phyloP scores from a whole-genome alignment of 2,329 filamentous ascomycete genomes.

The Botryotinia globosa region DNA sequence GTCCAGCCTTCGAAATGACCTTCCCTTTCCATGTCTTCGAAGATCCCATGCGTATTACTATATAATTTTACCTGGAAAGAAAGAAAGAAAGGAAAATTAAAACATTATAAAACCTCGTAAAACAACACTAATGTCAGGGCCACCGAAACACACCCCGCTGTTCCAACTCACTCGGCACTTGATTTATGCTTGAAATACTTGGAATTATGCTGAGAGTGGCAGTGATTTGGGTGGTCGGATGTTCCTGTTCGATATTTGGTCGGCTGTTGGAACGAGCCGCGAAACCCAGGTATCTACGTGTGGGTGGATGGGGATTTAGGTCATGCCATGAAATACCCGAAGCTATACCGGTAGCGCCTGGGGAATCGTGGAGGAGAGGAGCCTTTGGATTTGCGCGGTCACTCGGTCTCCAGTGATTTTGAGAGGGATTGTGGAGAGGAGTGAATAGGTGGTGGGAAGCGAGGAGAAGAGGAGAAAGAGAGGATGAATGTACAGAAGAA shows the following conservation, averaged over 20 bases:
- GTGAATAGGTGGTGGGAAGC: not conserved
- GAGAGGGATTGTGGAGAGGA: not conserved
- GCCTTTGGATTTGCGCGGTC: not conserved
- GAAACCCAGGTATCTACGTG: not conserved
- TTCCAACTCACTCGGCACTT: not conserved
- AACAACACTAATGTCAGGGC: conserved; percentile 9
- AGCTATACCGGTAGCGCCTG: not conserved
- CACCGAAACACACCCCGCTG: not conserved
- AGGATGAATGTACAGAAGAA: too few relatives aligned
- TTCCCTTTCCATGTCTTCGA: not conserved
- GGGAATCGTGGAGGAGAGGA: not conserved
- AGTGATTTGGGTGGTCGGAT: not conserved
- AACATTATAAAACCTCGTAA: not conserved
- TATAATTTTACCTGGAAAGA: not conserved
- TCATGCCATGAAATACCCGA: not conserved
- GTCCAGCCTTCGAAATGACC: too few relatives aligned
- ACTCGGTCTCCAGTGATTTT: too few relatives aligned
- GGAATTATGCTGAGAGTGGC: not conserved
- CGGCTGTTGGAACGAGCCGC: not conserved
- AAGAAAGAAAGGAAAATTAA: not conserved
- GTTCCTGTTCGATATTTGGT: not conserved
- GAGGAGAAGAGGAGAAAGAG: not conserved
- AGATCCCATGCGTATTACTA: not conserved
- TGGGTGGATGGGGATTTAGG: not conserved
- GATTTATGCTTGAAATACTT: not conserved